Evolutionary conservation across 768 basidiomycete genomes (phyloP).

Genomic region (Hygrophorus pudorinus): DNA sequence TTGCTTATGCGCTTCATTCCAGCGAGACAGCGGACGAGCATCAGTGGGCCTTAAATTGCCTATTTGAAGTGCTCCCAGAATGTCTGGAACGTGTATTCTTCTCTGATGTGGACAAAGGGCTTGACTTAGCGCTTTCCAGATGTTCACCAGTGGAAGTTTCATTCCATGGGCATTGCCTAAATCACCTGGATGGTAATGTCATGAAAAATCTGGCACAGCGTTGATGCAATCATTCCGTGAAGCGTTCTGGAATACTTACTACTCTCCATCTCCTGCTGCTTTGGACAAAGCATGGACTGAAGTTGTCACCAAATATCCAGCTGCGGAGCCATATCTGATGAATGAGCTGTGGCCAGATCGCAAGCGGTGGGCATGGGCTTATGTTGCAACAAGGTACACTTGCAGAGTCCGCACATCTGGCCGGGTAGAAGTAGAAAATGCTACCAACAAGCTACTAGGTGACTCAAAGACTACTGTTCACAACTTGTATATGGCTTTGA

Average conservation of each 20-base stretch:
- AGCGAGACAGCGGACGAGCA: neutral
- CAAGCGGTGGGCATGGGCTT: constrained; percentile 26
- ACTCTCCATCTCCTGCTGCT: constrained; percentile 20
- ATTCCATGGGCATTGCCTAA: no score
- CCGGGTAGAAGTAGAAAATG: constrained; percentile 20
- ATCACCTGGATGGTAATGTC: constrained; percentile 20
- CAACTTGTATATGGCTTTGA: neutral
- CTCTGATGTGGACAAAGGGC: no score
- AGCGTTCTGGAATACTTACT: constrained; percentile 21
- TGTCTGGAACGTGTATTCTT: no score
- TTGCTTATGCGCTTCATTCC: constrained; percentile 9
- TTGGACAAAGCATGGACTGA: constrained; percentile 15
- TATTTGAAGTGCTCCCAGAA: no score
- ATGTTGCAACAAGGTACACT: constrained; percentile 20
- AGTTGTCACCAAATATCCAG: constrained; percentile 10
- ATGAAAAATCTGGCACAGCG: constrained; percentile 5
- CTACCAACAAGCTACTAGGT: constrained; percentile 16
- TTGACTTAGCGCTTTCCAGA: no score
- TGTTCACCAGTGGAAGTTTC: no score
- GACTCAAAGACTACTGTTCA: constrained; percentile 13
- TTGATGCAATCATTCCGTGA: constrained; percentile 9
- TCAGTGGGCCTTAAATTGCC: constrained; percentile 15
- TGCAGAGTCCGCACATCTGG: constrained; percentile 25
- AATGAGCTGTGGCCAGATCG: constrained; percentile 19
- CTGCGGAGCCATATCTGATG: constrained; percentile 16